Percentiles rank a stretch among this genome's conserved stretches.
Evolutionary conservation across 495 filamentous ascomycete species (phyloP).

Genomic region (Amphirosellinia nigrospora): DNA sequence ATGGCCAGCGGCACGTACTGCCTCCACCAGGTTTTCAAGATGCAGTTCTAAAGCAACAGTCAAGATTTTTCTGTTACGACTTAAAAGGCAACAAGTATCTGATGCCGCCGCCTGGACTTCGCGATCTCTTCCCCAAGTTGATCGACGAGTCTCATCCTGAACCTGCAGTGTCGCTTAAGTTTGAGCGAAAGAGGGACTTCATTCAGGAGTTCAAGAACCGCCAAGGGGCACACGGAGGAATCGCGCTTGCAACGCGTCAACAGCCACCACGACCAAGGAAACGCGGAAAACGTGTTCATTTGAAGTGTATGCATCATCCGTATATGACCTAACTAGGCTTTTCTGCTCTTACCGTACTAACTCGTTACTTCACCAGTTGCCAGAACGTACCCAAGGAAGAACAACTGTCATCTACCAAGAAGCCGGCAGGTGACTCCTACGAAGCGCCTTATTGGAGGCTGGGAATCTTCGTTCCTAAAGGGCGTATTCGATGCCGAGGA

Average conservation of each 20-base stretch:
- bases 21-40: background rate
- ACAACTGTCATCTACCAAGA: background rate
- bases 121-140: background rate
- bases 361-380: background rate
- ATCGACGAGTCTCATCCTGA: background rate
- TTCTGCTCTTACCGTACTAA: too few species aligned
- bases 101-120: background rate
- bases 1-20: background rate
- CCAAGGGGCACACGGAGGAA: background rate
- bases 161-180: background rate
- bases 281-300: background rate
- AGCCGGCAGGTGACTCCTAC: background rate
- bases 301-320: background rate
- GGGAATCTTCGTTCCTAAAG: constrained; percentile 1
- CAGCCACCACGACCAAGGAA: background rate
- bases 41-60: background rate
- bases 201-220: background rate
- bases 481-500: constrained; percentile 10
- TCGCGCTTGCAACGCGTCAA: constrained; percentile 1
- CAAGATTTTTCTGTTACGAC: background rate
- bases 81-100: background rate
- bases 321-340: too few species aligned
- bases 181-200: constrained; percentile 13
- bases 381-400: background rate
- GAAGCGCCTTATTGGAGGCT: background rate